Percentiles rank a stretch among this genome's conserved stretches.
Conservation (phyloP, 805 yeast genomes). For the Starmerella bacillaris region DNA sequence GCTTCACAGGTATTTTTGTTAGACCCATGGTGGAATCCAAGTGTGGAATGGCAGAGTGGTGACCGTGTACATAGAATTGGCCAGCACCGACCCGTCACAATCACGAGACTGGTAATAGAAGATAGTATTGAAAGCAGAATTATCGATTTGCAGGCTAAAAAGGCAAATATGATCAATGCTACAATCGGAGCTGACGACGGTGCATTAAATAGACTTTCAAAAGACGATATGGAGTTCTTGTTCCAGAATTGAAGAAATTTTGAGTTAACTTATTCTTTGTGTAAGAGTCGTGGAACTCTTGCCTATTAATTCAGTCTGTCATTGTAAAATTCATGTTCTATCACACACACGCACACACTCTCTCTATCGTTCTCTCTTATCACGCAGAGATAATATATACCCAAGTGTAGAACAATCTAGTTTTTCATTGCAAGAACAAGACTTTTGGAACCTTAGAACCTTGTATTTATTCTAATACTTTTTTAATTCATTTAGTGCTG, state of each 20-base stretch:
- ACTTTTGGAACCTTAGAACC: no score
- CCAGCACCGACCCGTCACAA: conserved; percentile 82
- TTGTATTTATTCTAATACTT: no score
- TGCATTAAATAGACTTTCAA: conserved; percentile 74
- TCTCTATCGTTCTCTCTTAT: no score
- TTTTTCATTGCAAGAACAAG: no score
- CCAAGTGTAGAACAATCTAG: no score
- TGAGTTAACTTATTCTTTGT: no score
- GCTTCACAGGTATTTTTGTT: conserved; percentile 89
- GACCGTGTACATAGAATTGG: conserved; percentile 97
- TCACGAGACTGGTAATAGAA: conserved; percentile 82
- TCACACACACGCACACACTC: no score
- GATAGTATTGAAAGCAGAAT: conserved; percentile 94
- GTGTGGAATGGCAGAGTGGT: conserved; percentile 95
- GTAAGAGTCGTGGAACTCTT: no score
- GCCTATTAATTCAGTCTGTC: no score
- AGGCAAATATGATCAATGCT: conserved; percentile 96
- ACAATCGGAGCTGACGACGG: conserved; percentile 84
- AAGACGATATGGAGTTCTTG: conserved; percentile 86
- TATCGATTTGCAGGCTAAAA: conserved; percentile 88
- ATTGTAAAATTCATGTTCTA: no score
- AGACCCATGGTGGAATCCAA: conserved; percentile 99
- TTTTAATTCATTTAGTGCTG: no score
- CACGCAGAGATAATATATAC: no score
- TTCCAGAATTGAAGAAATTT: conserved; percentile 70